phyloP scores from a whole-genome alignment of 2,329 filamentous ascomycete genomes.

The Tympanopsis confertula region DNA sequence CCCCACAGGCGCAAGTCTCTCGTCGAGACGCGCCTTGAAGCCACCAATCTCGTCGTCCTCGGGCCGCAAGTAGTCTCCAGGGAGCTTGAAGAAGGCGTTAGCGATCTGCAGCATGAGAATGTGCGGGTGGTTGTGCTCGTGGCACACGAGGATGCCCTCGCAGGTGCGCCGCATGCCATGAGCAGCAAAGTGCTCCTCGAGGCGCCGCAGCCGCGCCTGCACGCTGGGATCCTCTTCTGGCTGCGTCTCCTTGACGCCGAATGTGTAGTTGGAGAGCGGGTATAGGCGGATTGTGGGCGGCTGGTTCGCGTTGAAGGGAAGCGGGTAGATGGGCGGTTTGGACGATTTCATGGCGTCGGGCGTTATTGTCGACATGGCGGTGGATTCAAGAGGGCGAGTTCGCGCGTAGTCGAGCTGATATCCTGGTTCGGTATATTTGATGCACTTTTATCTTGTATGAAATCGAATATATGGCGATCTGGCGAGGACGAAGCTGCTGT shows the following conservation, averaged over 20 bases:
- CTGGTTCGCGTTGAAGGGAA: constrained; percentile 80
- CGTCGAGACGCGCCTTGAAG: constrained; percentile 89
- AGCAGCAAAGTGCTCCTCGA: constrained; percentile 87
- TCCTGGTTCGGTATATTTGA: too few species aligned
- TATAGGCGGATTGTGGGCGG: constrained; percentile 82
- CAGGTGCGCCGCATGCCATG: constrained; percentile 96
- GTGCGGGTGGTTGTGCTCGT: constrained; percentile 98
- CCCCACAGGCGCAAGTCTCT: constrained; percentile 84
- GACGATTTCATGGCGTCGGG: constrained; percentile 64
- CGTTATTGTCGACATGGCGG: constrained; percentile 75
- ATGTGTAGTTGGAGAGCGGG: constrained; percentile 95
- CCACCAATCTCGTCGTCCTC: constrained; percentile 85
- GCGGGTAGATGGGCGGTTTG: constrained; percentile 66
- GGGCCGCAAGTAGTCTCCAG: constrained; percentile 82
- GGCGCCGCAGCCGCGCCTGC: constrained; percentile 75
- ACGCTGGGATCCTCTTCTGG: constrained; percentile 96
- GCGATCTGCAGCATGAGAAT: constrained; percentile 98
- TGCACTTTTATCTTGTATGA: too few species aligned
- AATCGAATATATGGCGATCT: too few species aligned
- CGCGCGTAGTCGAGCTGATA: too few species aligned
- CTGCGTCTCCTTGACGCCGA: constrained; percentile 95
- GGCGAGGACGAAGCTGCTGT: too few species aligned
- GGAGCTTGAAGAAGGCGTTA: constrained; percentile 98
- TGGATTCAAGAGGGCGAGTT: too few species aligned
- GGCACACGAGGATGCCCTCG: constrained; percentile 92